Evolutionary conservation across 345 rosid genomes (phyloP).

Genomic region (Eucalyptus cloeziana): DNA sequence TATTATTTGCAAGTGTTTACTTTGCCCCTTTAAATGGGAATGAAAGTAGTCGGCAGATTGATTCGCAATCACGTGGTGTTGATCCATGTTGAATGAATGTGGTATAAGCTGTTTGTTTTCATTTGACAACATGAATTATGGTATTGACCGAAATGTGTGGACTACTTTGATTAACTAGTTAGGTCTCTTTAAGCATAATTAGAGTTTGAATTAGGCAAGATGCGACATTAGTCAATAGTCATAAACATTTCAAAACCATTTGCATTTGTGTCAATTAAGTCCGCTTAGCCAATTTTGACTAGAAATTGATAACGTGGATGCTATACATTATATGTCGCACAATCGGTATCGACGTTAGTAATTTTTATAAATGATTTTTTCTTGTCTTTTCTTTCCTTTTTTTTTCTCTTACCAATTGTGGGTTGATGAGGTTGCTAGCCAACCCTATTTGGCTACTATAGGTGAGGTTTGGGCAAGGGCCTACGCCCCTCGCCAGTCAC

Average conservation of each 20-base stretch:
- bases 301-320: too few species aligned
- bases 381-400: too few species aligned
- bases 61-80: background rate
- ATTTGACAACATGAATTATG: background rate
- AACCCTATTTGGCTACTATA: too few species aligned
- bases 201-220: background rate
- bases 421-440: too few species aligned
- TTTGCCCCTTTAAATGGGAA: background rate
- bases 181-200: background rate
- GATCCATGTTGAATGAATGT: background rate
- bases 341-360: accelerated
- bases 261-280: too few species aligned
- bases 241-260: too few species aligned
- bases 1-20: background rate
- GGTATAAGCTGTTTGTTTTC: background rate
- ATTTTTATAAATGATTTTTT: too few species aligned
- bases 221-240: background rate
- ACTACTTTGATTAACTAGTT: background rate
- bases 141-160: background rate
- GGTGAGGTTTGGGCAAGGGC: too few species aligned
- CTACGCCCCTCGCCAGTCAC: too few species aligned
- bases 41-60: background rate
- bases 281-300: too few species aligned
- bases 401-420: too few species aligned
- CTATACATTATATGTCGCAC: accelerated